Evolutionary conservation across 148 eudicot species (phyloP), one percentile per base, ranked within the genome.

Genomic region (Euryodendron excelsum): DNA sequence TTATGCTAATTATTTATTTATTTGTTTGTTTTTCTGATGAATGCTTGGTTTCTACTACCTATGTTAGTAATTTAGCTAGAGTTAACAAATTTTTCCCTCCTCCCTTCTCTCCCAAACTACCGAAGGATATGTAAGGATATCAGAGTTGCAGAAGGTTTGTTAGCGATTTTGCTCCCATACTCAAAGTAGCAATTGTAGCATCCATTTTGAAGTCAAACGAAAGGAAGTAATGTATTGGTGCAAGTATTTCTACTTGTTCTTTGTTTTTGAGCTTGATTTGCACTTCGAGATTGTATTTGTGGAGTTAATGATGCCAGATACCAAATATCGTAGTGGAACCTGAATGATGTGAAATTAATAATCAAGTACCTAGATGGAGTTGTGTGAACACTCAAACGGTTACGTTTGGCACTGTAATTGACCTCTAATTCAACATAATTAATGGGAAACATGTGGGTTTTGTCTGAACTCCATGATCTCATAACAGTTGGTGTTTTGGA

Each of bases 311-410:
- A 23, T 30, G 72, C 31, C 53, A 25, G 23, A 25, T 15, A 44
- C 1, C 18, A 41, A 27, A n/a, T n/a, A n/a, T 68, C 72, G 37
- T 68, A 25, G 30, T 68, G 28, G 48, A 68, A 37, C n/a, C 53
- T 44, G 55, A 68, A 68, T 68, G 71, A 23, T 68, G 31, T n/a
- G n/a, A n/a, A n/a, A n/a, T n/a, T n/a, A n/a, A 11, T 68, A n/a
- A 37, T 25, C 15, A 67, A 39, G 41, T 44, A 14, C 31, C 11
- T 12, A 3, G 41, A 69, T 14, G n/a, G n/a, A n/a, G n/a, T n/a
- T n/a, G n/a, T n/a, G n/a, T n/a, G n/a, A n/a, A n/a, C n/a, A n/a
- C n/a, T n/a, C n/a, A n/a, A n/a, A n/a, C n/a, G n/a, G n/a, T 17
- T 41, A 25, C n/a, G 17, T 9, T 23, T 41, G 15, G 53, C 53